Conservation (phyloP, 495 filamentous ascomycete genomes). For the Tuber indicum region DNA sequence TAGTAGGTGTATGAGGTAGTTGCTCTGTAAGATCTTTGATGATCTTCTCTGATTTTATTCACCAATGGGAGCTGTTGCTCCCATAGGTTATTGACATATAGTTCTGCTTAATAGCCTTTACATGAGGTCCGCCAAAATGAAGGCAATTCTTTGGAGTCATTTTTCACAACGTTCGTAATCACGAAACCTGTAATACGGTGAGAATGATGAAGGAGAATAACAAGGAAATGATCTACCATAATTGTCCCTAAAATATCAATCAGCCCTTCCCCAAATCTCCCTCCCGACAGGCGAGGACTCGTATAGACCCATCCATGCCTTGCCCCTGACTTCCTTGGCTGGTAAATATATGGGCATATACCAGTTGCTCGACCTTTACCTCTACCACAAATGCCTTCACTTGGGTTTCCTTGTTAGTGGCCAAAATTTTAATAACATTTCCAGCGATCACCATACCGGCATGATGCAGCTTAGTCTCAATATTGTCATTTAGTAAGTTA, state of each 20-base stretch:
- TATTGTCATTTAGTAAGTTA: not conserved
- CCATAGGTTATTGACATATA: conserved; percentile 97
- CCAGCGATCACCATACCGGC: no score
- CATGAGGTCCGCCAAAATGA: conserved; percentile 72
- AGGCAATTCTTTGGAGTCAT: conserved; percentile 97
- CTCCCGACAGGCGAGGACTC: not conserved
- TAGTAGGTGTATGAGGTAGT: conserved; percentile 95
- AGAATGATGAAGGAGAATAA: not conserved
- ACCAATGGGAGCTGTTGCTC: conserved; percentile 80
- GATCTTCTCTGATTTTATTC: conserved; percentile 84
- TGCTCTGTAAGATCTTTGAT: conserved; percentile 93
- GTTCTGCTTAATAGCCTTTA: no score
- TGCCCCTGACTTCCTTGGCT: not conserved
- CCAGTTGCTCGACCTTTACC: not conserved
- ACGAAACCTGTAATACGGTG: conserved; percentile 59
- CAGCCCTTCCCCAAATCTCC: not conserved
- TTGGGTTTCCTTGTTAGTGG: not conserved
- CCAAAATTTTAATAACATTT: no score
- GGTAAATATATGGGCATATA: not conserved
- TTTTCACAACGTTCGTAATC: conserved; percentile 97
- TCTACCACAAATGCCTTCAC: not conserved
- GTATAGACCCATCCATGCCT: not conserved
- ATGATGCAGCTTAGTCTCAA: not conserved
- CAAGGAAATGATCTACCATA: not conserved
- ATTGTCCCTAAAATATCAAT: not conserved